A percentile compares a stretch with the other conserved stretches of the same genome.
Evolutionary conservation across 2,329 filamentous ascomycete genomes (phyloP).

Genomic region (Calycina herbarum): DNA sequence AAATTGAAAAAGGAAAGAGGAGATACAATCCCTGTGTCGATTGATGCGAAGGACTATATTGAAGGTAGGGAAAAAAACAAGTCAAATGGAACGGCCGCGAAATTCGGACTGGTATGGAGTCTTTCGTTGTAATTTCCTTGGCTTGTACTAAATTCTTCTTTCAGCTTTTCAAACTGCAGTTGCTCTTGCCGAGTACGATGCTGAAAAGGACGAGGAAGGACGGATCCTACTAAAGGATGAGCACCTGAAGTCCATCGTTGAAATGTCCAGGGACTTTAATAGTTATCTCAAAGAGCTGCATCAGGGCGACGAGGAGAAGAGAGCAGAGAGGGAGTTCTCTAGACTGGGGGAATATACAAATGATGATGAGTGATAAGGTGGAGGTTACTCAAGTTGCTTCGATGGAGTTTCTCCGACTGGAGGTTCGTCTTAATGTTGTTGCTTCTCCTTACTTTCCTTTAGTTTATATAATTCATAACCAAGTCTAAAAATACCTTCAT

Average conservation of each 20-base stretch:
- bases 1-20: background rate
- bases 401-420: too few relatives aligned
- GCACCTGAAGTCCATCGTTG: conserved; percentile 17
- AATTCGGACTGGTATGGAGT: conserved; percentile 7
- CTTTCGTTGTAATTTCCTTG: background rate
- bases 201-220: conserved; percentile 19
- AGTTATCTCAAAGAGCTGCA: conserved; percentile 15
- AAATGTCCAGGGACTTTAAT: conserved; percentile 19
- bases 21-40: background rate
- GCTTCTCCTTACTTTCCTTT: too few relatives aligned
- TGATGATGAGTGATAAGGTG: too few relatives aligned
- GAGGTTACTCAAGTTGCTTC: too few relatives aligned
- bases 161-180: conserved; percentile 21
- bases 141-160: background rate
- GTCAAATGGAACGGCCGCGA: conserved; percentile 11
- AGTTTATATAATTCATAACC: too few relatives aligned
- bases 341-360: background rate
- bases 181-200: conserved; percentile 23
- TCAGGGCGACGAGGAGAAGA: conserved; percentile 7
- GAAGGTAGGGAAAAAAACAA: background rate
- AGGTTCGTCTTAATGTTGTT: too few relatives aligned
- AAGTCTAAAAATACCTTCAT: too few relatives aligned
- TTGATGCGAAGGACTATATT: conserved; percentile 9
- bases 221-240: conserved; percentile 15
- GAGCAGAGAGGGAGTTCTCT: conserved; percentile 7